phyloP scores from a whole-genome alignment of 164 flowering plant species.

The Platanus orientalis region DNA sequence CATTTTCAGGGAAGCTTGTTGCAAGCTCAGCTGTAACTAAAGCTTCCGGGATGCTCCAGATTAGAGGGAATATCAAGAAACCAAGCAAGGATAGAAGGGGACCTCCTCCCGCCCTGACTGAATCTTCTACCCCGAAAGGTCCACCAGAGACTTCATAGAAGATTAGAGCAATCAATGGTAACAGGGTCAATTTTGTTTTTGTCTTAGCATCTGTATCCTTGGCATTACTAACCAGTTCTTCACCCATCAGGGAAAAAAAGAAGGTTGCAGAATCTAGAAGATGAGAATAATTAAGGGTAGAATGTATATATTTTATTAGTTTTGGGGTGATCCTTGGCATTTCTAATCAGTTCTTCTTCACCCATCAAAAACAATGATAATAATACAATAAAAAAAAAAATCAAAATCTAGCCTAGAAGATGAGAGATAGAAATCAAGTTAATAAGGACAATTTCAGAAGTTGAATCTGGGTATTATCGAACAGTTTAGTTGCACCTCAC shows the following conservation, averaged over 20 bases:
- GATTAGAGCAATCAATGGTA: constrained; percentile 77
- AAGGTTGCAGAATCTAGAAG: neutral
- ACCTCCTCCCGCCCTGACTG: constrained; percentile 79
- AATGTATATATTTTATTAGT: no score
- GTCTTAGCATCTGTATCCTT: constrained; percentile 19
- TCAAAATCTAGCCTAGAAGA: neutral
- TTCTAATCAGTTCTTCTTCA: neutral
- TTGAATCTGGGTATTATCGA: no score
- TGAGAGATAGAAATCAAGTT: neutral
- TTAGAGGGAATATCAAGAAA: constrained; percentile 67
- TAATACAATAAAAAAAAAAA: neutral
- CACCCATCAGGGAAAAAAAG: constrained; percentile 27
- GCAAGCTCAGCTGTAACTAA: constrained; percentile 82
- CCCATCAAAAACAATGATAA: neutral
- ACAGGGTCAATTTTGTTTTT: constrained; percentile 52
- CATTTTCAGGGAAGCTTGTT: constrained; percentile 80
- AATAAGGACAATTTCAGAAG: no score
- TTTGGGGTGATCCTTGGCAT: no score
- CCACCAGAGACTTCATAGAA: constrained; percentile 96
- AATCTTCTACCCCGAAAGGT: constrained; percentile 90
- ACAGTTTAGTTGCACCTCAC: no score
- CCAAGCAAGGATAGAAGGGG: constrained; percentile 75
- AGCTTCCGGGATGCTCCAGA: constrained; percentile 96
- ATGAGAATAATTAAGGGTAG: neutral
- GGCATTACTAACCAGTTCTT: constrained; percentile 27